Base-by-base conservation (phyloP, 2,329 filamentous ascomycete genomes). In the Exophiala alcalophila region DNA sequence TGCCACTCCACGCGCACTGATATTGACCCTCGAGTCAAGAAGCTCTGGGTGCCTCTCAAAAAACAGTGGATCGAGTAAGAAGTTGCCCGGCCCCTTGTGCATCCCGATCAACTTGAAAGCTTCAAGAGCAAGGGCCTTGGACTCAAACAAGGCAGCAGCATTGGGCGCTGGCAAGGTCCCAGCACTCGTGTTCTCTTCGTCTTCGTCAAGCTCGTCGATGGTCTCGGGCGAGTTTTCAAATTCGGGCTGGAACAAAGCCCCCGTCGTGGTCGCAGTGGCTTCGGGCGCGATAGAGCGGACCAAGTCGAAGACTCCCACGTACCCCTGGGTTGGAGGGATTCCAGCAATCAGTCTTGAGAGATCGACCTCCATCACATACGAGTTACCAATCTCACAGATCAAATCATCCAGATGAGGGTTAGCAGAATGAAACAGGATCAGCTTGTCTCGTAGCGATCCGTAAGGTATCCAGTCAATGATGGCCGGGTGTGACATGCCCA, bases 231-330 rank as follows among this genome's bases (percentile, higher is more conserved):
- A 47, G 14, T 21, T 34, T 18, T 47, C 30, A 27, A 26, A 34
- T 16, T 32, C 20, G 15, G 30, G 30, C 16, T 27, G 24, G 32
- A 37, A 29, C 10, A 40, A n/a, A 18, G 26, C 23, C 11, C n/a
- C 14, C 10, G 24, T 25, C 14, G 20, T 27, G 14, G 16, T n/a
- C 9, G 16, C 25, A 9, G 40, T 41, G 7, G 40, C 36, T 34
- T 49, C 46, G 2, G 46, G 46, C 4, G 40, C 41, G 5, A 45
- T 49, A 7, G 41, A 24, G 7, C 36, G 32, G 8, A 49, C 37
- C 9, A 49, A 43, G 32, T 47, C 47, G 42, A 42, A 49, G 9
- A 46, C 42, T 3, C 42, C 31, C 7, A 49, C 27, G 23, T 49
- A 49, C 19, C 47, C 47, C 7, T 15, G 24, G 15, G 25, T 28